These are phyloP conservation scores for Yamagishiella unicocca DNA, from an alignment of 139 green algal genomes.

Conservation along the genomic window DNA sequence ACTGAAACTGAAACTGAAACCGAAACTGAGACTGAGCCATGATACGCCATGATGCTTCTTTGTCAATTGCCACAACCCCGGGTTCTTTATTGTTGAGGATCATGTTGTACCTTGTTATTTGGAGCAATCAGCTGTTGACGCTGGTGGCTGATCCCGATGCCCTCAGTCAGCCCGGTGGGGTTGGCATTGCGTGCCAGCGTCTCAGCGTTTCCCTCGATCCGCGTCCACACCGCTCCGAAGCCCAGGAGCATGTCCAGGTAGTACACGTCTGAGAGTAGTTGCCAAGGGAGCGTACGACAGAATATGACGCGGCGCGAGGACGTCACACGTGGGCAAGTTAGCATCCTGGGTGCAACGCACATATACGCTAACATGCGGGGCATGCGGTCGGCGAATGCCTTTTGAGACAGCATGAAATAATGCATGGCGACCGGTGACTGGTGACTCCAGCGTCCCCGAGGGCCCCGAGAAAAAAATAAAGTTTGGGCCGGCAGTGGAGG, in stretches of 20 bases:
- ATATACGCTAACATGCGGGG: too few species aligned
- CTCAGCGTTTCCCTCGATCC: neutral
- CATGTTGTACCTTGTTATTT: neutral
- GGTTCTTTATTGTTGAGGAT: neutral
- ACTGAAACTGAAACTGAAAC: neutral
- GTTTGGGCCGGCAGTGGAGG: neutral
- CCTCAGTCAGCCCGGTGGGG: neutral
- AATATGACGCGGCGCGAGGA: too few species aligned
- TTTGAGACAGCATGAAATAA: neutral
- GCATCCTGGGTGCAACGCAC: too few species aligned
- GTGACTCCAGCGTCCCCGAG: neutral
- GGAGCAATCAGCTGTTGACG: neutral
- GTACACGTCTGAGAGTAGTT: neutral
- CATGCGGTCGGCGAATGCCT: neutral
- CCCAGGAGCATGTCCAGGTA: conserved; percentile 18
- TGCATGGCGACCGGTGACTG: neutral
- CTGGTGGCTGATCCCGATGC: neutral
- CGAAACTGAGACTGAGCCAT: neutral
- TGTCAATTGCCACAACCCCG: neutral
- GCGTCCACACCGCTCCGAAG: conserved; percentile 12
- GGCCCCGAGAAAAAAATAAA: neutral
- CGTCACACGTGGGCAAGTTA: too few species aligned
- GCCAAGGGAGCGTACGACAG: too few species aligned
- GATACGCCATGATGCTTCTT: neutral
- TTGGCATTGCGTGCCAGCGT: neutral